Percentiles rank a stretch among this genome's conserved stretches.
Conservation (phyloP, 164 flowering plant genomes). For the Houttuynia cordata region DNA sequence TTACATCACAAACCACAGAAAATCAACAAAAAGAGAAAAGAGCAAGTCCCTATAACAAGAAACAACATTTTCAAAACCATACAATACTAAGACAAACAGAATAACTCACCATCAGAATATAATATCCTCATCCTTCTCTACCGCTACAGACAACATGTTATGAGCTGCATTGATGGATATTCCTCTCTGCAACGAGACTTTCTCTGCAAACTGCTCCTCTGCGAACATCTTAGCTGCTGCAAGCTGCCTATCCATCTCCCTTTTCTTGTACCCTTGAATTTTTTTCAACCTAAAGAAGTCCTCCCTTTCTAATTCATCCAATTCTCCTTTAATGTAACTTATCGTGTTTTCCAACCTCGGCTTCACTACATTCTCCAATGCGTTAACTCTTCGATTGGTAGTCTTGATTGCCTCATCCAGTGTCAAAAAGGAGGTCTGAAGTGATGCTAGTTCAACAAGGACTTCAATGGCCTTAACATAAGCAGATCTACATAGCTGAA, state of each 20-base stretch:
- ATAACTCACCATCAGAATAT: conserved; percentile 36
- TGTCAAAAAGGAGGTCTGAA: conserved; percentile 85
- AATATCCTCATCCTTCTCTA: conserved; percentile 67
- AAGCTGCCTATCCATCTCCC: conserved; percentile 61
- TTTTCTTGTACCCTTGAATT: conserved; percentile 86
- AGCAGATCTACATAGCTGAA: conserved; percentile 74
- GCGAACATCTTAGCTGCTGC: conserved; percentile 46
- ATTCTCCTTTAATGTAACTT: conserved; percentile 75
- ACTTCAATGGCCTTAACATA: conserved; percentile 83
- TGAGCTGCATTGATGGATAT: conserved; percentile 49
- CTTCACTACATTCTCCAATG: conserved; percentile 90
- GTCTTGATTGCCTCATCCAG: conserved; percentile 95
- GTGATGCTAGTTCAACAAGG: conserved; percentile 92
- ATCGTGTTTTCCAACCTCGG: conserved; percentile 87
- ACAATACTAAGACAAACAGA: not conserved
- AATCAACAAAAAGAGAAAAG: too few species aligned
- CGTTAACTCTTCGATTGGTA: conserved; percentile 94
- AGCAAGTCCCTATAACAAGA: not conserved
- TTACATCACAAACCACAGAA: too few species aligned
- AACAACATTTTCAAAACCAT: not conserved
- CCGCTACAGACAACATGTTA: conserved; percentile 32
- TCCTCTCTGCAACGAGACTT: conserved; percentile 56
- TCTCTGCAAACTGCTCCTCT: conserved; percentile 59
- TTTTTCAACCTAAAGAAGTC: conserved; percentile 94
- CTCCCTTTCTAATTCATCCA: conserved; percentile 94